A percentile compares a stretch with the other conserved stretches of the same genome.
These are phyloP conservation scores for Claviceps sp. DNA, from an alignment of 2,329 filamentous ascomycete genomes.

Conservation along the genomic window DNA sequence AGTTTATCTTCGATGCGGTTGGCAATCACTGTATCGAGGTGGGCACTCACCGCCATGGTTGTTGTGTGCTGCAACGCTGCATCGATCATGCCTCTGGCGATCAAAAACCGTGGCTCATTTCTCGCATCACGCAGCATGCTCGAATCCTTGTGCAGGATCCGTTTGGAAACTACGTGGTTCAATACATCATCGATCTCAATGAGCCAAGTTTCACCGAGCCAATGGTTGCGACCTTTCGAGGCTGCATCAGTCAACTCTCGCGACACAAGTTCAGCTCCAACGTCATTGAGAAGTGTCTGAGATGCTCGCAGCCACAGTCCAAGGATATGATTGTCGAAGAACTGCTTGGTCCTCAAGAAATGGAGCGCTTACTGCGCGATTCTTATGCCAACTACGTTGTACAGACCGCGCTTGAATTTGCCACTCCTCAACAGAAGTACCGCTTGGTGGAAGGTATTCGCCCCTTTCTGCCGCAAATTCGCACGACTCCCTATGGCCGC, in stretches of 20 bases:
- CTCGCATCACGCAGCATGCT: conserved; percentile 79
- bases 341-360: conserved; percentile 58
- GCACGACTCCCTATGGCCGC: conserved; percentile 85
- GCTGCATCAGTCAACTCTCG: conserved; percentile 58
- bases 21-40: conserved; percentile 77
- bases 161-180: conserved; percentile 96
- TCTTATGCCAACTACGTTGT: conserved; percentile 97
- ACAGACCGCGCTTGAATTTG: conserved; percentile 85
- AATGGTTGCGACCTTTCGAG: conserved; percentile 67
- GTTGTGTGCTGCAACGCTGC: conserved; percentile 94
- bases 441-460: conserved; percentile 74
- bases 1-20: conserved; percentile 96
- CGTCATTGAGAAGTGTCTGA: conserved; percentile 91
- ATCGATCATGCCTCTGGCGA: conserved; percentile 89
- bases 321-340: conserved; percentile 78
- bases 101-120: conserved; percentile 78
- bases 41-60: conserved; percentile 93
- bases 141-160: conserved; percentile 86
- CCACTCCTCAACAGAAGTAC: conserved; percentile 58
- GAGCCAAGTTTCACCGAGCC: conserved; percentile 82
- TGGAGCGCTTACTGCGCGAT: conserved; percentile 81
- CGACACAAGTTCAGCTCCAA: conserved; percentile 99
- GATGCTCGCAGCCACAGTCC: conserved; percentile 62
- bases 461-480: conserved; percentile 70
- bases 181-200: conserved; percentile 94